Evolutionary conservation across 441 rosid genomes (phyloP).

Genomic region (Populus hybrid): DNA sequence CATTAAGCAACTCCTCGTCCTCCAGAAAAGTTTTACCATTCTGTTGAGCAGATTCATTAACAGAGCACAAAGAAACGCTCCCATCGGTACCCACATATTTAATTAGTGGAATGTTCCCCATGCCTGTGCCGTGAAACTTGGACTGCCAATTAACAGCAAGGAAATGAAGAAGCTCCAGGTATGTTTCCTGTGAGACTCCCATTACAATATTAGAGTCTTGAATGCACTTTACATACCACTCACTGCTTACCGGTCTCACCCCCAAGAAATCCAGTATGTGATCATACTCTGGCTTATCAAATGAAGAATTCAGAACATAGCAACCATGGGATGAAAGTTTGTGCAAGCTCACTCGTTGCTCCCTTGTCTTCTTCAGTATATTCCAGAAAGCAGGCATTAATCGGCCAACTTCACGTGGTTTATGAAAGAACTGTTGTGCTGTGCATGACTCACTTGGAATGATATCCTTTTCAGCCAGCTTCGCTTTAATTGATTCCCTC

Average conservation of each 20-base stretch:
- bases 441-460: slow-evolving; percentile 52
- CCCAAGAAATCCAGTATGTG: slow-evolving; percentile 50
- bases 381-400: slow-evolving; percentile 27
- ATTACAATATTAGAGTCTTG: slow-evolving; percentile 43
- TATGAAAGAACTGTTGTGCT: slow-evolving; percentile 54
- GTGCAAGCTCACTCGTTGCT: slow-evolving; percentile 43
- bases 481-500: slow-evolving; percentile 41
- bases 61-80: slow-evolving; percentile 29
- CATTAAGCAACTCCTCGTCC: slow-evolving; percentile 56
- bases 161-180: slow-evolving; percentile 45
- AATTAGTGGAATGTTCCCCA: slow-evolving; percentile 39
- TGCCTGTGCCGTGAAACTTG: slow-evolving; percentile 27
- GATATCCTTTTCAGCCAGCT: slow-evolving; percentile 38
- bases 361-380: slow-evolving; percentile 43
- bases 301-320: slow-evolving; percentile 40
- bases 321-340: slow-evolving; percentile 58
- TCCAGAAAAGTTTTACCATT: slow-evolving; percentile 33
- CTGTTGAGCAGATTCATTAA: slow-evolving; percentile 12
- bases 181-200: slow-evolving; percentile 45
- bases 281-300: slow-evolving; percentile 38
- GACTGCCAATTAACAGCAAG: slow-evolving; percentile 49
- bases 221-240: slow-evolving; percentile 65
- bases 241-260: slow-evolving; percentile 30
- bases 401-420: slow-evolving; percentile 53
- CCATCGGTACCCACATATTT: slow-evolving; percentile 42